phyloP scores from a whole-genome alignment of 495 filamentous ascomycete genomes.

The Neurospora discreta region DNA sequence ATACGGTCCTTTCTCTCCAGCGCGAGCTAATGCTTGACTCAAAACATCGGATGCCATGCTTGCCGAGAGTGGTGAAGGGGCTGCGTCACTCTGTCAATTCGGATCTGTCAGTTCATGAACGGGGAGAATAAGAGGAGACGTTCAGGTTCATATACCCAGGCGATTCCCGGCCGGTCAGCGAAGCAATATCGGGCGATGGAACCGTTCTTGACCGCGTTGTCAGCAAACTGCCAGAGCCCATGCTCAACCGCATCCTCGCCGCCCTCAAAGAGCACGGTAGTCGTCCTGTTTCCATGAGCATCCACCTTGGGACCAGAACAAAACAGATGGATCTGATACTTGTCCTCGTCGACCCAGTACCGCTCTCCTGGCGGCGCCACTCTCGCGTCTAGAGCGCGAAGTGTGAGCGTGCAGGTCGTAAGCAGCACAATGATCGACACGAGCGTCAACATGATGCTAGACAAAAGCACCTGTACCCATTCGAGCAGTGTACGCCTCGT shows the following conservation, averaged over 20 bases:
- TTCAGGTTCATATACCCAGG: conserved; percentile 44
- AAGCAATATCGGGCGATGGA: conserved; percentile 85
- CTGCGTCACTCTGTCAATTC: conserved; percentile 55
- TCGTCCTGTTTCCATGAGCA: conserved; percentile 34
- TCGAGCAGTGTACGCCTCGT: conserved; percentile 69
- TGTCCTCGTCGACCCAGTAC: conserved; percentile 68
- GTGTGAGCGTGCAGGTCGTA: conserved; percentile 64
- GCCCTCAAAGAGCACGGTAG: conserved; percentile 75
- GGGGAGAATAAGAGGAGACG: neutral
- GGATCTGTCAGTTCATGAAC: neutral
- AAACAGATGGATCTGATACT: conserved; percentile 75
- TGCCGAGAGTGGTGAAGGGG: conserved; percentile 82
- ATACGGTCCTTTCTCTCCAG: conserved; percentile 67
- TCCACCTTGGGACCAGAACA: conserved; percentile 60
- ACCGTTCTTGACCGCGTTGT: conserved; percentile 54
- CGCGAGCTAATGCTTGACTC: conserved; percentile 68
- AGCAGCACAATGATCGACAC: conserved; percentile 56
- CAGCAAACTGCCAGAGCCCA: conserved; percentile 60
- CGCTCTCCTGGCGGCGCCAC: conserved; percentile 58
- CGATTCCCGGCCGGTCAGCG: conserved; percentile 84
- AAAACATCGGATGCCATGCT: conserved; percentile 81
- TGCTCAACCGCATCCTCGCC: conserved; percentile 69
- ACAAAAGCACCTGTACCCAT: conserved; percentile 74
- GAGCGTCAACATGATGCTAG: conserved; percentile 55
- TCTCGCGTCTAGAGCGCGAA: conserved; percentile 65